These are phyloP conservation scores for Myxozyma geophila DNA, from an alignment of 805 yeast genomes.

Conservation along the genomic window DNA sequence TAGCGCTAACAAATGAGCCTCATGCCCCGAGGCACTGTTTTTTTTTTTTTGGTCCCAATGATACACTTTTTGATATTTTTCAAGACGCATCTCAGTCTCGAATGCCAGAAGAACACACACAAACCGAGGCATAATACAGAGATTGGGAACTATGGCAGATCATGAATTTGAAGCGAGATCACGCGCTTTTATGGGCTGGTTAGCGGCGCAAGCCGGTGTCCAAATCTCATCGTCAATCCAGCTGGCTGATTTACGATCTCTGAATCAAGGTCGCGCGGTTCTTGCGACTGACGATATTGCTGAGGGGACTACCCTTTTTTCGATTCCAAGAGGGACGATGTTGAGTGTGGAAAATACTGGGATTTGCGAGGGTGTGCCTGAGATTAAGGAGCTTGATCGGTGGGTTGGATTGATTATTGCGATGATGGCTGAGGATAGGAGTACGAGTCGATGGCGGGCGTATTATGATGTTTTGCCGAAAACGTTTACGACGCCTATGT, in stretches of 20 bases:
- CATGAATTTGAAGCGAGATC: not conserved
- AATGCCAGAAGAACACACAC: too few relatives aligned
- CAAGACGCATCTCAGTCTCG: too few relatives aligned
- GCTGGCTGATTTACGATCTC: constrained; percentile 62
- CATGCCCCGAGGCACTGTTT: not conserved
- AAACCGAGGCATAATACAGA: too few relatives aligned
- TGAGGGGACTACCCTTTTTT: constrained; percentile 67
- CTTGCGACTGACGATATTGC: constrained; percentile 65
- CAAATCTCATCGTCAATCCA: constrained; percentile 59
- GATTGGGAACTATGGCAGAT: not conserved
- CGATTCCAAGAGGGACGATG: constrained; percentile 63
- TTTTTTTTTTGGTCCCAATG: not conserved
- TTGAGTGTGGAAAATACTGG: constrained; percentile 61
- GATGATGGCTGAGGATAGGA: constrained; percentile 63
- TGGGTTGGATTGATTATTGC: constrained; percentile 82
- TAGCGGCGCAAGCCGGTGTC: constrained; percentile 24
- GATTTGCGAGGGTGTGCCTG: constrained; percentile 37
- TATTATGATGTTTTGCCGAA: constrained; percentile 75
- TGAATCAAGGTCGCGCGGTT: constrained; percentile 77
- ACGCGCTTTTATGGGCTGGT: constrained; percentile 27
- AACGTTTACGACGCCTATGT: constrained; percentile 70
- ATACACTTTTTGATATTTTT: too few relatives aligned
- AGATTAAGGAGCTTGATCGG: constrained; percentile 49
- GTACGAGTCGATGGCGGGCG: constrained; percentile 64
- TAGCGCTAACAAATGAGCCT: not conserved